phyloP scores from a whole-genome alignment of 305 asterid genomes.

The Petunia hybrid region DNA sequence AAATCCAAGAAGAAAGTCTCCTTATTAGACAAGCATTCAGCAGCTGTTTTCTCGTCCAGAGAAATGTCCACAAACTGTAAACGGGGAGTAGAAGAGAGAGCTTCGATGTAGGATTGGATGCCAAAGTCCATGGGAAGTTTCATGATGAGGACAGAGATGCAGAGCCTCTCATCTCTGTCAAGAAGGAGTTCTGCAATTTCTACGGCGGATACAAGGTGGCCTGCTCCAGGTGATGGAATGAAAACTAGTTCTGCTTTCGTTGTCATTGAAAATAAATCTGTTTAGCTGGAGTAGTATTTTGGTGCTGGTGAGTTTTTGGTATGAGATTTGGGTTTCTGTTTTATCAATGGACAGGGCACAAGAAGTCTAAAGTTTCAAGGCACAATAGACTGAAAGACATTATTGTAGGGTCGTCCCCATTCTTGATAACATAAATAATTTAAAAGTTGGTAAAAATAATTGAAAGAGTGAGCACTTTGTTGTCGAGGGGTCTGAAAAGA shows the following conservation, averaged over 20 bases:
- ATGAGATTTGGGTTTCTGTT: background rate
- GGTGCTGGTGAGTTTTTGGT: no score
- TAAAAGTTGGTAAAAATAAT: no score
- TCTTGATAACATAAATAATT: no score
- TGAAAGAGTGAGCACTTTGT: no score
- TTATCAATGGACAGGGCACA: background rate
- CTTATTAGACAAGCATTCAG: no score
- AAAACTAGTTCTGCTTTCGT: slow-evolving; percentile 44
- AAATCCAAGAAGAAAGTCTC: no score
- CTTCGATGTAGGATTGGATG: slow-evolving; percentile 28
- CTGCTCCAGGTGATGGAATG: slow-evolving; percentile 52
- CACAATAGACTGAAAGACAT: background rate
- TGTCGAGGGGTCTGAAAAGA: no score
- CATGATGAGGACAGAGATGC: slow-evolving; percentile 50
- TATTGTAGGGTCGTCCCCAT: no score
- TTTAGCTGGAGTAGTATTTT: no score
- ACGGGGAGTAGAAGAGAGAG: background rate
- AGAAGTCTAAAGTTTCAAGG: background rate
- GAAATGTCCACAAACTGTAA: no score
- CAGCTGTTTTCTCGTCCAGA: no score
- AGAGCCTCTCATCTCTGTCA: slow-evolving; percentile 42
- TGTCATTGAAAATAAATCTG: background rate
- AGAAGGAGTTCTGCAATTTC: slow-evolving; percentile 48
- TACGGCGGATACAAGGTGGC: slow-evolving; percentile 52
- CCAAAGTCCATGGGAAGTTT: slow-evolving; percentile 11